These are phyloP conservation scores for Truncatella angustata DNA, from an alignment of 2,329 filamentous ascomycete species.

Conservation along the genomic window DNA sequence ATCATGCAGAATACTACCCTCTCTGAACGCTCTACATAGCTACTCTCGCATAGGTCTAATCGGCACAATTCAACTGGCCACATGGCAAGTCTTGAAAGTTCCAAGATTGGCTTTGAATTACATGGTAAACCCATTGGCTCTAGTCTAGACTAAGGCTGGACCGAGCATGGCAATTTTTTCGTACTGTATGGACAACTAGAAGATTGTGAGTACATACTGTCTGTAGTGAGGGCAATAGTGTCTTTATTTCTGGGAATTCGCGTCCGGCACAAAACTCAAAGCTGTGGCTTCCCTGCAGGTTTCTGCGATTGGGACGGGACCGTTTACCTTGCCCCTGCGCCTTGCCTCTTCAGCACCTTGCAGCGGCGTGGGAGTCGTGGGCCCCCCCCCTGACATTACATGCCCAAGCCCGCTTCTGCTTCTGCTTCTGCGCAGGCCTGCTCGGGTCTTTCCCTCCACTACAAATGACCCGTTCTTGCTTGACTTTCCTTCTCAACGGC, in stretches of 20 bases:
- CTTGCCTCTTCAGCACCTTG: background rate
- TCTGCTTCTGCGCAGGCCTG: background rate
- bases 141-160: too few relatives aligned
- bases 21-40: too few relatives aligned
- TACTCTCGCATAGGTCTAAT: too few relatives aligned
- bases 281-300: constrained; percentile 7
- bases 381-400: constrained; percentile 3
- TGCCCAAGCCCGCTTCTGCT: background rate
- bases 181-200: too few relatives aligned
- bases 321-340: constrained; percentile 3
- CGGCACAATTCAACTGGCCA: too few relatives aligned
- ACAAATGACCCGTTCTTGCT: background rate
- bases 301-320: constrained; percentile 2
- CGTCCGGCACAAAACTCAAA: background rate
- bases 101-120: too few relatives aligned
- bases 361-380: background rate
- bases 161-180: too few relatives aligned
- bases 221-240: background rate
- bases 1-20: background rate
- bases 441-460: background rate
- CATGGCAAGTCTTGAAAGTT: too few relatives aligned
- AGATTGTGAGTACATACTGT: too few relatives aligned
- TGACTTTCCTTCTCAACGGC: constrained; percentile 1
- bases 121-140: too few relatives aligned
- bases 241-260: background rate